Evolutionary conservation across 1,284 basidiomycete genomes (phyloP).

Genomic region (Ceratobasidium sp.): DNA sequence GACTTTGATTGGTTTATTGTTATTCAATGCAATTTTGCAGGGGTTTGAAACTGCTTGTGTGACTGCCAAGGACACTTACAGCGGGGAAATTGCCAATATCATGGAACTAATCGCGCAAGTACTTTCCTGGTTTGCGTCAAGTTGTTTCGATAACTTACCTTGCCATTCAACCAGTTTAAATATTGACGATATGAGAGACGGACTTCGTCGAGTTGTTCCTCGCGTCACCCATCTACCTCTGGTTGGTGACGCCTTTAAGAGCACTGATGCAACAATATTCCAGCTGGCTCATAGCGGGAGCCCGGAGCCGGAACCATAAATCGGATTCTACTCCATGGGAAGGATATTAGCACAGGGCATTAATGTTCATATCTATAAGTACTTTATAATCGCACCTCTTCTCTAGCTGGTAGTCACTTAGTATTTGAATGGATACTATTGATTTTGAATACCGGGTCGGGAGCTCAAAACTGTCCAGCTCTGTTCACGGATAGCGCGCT

Average conservation of each 20-base stretch:
- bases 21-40: neutral
- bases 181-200: constrained; percentile 7
- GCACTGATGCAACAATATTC: neutral
- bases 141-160: no score
- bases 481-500: no score
- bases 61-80: constrained; percentile 6
- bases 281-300: neutral
- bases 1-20: neutral
- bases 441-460: no score
- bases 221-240: neutral
- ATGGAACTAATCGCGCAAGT: constrained; percentile 32
- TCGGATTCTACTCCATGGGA: no score
- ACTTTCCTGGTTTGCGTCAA: neutral
- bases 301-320: neutral
- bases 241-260: neutral
- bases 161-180: neutral
- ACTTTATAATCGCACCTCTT: neutral
- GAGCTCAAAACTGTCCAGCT: no score
- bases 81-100: constrained; percentile 11
- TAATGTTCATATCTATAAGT: neutral
- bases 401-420: neutral
- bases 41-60: neutral
- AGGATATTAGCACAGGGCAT: neutral
- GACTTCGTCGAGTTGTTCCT: neutral
- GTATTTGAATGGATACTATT: neutral